A percentile compares a stretch with the other conserved stretches of the same genome.
Evolutionary conservation across 257 asterid genomes (phyloP).

Genomic region (Petunia secreta): DNA sequence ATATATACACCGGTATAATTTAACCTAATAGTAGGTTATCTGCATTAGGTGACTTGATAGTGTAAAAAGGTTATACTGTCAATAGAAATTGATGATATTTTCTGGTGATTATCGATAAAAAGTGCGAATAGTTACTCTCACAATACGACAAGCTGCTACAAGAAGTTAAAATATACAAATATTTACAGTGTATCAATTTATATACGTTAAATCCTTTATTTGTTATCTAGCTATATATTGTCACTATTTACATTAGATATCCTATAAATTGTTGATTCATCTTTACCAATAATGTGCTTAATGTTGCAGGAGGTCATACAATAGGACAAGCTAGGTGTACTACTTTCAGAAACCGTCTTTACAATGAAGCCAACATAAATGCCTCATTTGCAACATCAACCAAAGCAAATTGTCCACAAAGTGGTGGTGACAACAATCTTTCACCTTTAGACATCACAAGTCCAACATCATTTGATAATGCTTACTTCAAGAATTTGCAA

Average conservation of each 20-base stretch:
- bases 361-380: conserved; percentile 65
- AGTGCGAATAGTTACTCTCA: no score
- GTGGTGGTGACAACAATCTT: conserved; percentile 48
- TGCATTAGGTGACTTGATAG: no score
- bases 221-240: not conserved
- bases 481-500: conserved; percentile 48
- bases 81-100: no score
- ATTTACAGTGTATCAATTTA: no score
- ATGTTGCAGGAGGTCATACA: conserved; percentile 55
- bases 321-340: conserved; percentile 72
- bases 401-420: conserved; percentile 50
- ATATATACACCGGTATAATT: no score
- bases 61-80: no score
- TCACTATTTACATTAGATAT: not conserved
- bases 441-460: conserved; percentile 47
- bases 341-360: conserved; percentile 50
- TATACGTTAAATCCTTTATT: no score
- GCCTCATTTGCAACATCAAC: conserved; percentile 43
- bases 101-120: no score
- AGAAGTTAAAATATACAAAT: no score
- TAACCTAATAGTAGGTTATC: no score
- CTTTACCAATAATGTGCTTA: no score
- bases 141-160: no score
- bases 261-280: not conserved
- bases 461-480: conserved; percentile 52